Percentiles rank a stretch among this genome's conserved stretches.
Evolutionary conservation across 2,329 filamentous ascomycete species (phyloP).

Genomic region (Arthroderma sp.): DNA sequence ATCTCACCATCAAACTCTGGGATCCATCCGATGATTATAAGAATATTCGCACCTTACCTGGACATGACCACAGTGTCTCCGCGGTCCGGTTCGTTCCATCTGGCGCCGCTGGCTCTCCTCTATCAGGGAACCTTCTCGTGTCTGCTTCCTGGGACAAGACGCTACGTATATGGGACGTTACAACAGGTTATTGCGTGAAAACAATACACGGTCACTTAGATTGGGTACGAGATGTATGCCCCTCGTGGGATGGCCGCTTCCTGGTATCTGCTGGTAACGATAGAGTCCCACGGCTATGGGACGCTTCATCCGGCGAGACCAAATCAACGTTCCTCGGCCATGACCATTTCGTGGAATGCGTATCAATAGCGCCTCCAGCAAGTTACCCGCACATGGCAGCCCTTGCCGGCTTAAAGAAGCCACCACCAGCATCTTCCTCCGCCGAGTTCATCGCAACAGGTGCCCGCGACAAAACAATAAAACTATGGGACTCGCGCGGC

Average conservation of each 20-base stretch:
- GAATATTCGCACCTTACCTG: constrained; percentile 79
- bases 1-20: constrained; percentile 91
- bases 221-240: constrained; percentile 82
- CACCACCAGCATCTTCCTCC: constrained; percentile 57
- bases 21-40: constrained; percentile 87
- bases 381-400: constrained; percentile 64
- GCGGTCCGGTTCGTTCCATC: constrained; percentile 79
- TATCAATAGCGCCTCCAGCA: constrained; percentile 67
- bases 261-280: constrained; percentile 75
- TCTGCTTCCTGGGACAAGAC: constrained; percentile 77
- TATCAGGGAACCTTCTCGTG: constrained; percentile 74
- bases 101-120: constrained; percentile 60
- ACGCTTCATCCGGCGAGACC: constrained; percentile 59
- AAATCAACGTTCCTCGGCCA: constrained; percentile 75
- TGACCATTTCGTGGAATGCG: constrained; percentile 76
- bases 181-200: constrained; percentile 81
- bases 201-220: constrained; percentile 75
- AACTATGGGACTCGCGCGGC: constrained; percentile 75
- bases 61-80: constrained; percentile 85
- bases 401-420: constrained; percentile 70
- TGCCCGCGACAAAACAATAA: constrained; percentile 79
- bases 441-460: constrained; percentile 86
- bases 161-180: constrained; percentile 81
- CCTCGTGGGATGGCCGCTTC: constrained; percentile 70
- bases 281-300: constrained; percentile 71